Evolutionary conservation across 2,329 filamentous ascomycete genomes (phyloP), one percentile per base, ranked within the genome.

Genomic region (Didymosphaeria variabile): DNA sequence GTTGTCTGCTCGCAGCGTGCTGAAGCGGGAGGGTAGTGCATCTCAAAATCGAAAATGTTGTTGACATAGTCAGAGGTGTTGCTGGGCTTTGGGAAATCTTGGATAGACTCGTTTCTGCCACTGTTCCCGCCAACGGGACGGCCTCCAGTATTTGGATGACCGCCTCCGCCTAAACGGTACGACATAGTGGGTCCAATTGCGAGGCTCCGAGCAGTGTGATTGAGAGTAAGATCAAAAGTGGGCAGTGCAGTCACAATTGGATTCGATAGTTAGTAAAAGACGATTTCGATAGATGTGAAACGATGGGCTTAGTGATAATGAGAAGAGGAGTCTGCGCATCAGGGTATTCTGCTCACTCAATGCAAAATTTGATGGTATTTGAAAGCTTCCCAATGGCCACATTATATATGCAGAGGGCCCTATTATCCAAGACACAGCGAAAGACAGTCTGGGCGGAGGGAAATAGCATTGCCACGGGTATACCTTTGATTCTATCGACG

Each of bases 11-110:
- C 15, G n/a, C 9, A 8, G 21, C 10, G n/a, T 19, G 26, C 19
- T 9, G 47, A 50, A 23, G 29, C 47, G 47, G 47, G 29, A 32
- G 47, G 47, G 31, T 50, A 50, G 31, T 50, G 49, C 32, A 51
- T 51, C 34, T n/a, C 17, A 8, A 31, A 51, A 9, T 36, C 13
- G 4, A 19, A 2, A 12, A 36, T 23, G n/a, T 23, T 23, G 31
- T 51, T 51, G 31, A 51, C 31, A 36, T 51, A 51, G 17, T 36
- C n/a, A 8, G 47, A 34, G n/a, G 7, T 36, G 19, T 8, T 34
- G 31, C 17, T 13, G 5, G 49, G 13, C 12, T 5, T n/a, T 13
- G 49, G 13, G 15, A 31, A n/a, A 36, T 9, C 49, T 23, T 36
- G 9, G 1, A 17, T 38, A 17, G 36, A 15, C n/a, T n/a, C n/a